Conservation (phyloP, 768 basidiomycete genomes). For the Inosperma sp. region DNA sequence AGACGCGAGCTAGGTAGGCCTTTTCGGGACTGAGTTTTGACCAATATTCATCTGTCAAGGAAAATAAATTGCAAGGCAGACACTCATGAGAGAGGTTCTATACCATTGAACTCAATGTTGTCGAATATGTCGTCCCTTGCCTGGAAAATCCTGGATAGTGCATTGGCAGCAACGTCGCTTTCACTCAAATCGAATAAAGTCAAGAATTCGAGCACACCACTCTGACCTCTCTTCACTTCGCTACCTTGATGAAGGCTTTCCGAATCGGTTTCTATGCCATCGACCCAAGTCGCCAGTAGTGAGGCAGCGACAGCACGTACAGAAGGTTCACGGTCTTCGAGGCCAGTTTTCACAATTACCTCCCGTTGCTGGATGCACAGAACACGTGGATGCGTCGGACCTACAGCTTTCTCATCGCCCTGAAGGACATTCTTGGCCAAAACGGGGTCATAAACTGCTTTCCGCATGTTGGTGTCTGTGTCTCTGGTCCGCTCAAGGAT, state of each 20-base stretch:
- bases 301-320: slow-evolving; percentile 71
- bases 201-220: slow-evolving; percentile 42
- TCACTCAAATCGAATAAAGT: slow-evolving; percentile 55
- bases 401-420: slow-evolving; percentile 31
- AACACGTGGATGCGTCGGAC: slow-evolving; percentile 57
- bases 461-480: slow-evolving; percentile 68
- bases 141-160: slow-evolving; percentile 67
- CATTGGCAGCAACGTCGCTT: slow-evolving; percentile 65
- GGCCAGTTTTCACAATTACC: slow-evolving; percentile 71
- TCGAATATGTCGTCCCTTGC: slow-evolving; percentile 62
- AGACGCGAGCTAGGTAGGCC: slow-evolving; percentile 79
- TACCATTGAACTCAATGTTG: slow-evolving; percentile 65
- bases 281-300: slow-evolving; percentile 74
- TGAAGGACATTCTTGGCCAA: slow-evolving; percentile 41
- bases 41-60: slow-evolving; percentile 65
- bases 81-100: slow-evolving; percentile 17
- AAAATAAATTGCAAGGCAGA: neutral
- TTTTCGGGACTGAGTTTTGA: slow-evolving; percentile 61
- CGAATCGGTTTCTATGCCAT: slow-evolving; percentile 39
- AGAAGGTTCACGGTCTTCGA: slow-evolving; percentile 76
- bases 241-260: slow-evolving; percentile 14
- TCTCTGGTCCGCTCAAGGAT: slow-evolving; percentile 80
- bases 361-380: slow-evolving; percentile 73
- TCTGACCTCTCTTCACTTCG: slow-evolving; percentile 24
- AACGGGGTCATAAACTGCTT: slow-evolving; percentile 61